phyloP scores from a whole-genome alignment of 495 filamentous ascomycete genomes.

The Xylona heveae region DNA sequence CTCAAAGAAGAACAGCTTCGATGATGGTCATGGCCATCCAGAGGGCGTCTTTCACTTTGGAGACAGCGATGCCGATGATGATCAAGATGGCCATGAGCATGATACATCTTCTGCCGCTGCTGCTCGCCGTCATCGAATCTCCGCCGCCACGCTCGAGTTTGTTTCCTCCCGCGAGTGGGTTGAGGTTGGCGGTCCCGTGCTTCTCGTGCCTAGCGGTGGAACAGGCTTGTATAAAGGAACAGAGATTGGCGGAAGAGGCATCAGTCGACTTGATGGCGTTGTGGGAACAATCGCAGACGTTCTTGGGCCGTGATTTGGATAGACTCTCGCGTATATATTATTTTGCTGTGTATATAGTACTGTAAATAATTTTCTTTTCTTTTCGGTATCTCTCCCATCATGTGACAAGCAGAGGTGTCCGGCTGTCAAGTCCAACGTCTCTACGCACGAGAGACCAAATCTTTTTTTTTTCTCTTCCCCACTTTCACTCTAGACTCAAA shows the following conservation, averaged over 20 bases:
- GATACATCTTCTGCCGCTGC: slow-evolving; percentile 4
- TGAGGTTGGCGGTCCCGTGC: slow-evolving; percentile 53
- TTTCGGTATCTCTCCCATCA: too few species aligned
- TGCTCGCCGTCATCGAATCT: slow-evolving; percentile 13
- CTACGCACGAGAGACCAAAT: too few species aligned
- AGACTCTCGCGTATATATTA: too few species aligned
- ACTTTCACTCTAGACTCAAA: too few species aligned
- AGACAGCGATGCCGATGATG: slow-evolving; percentile 28
- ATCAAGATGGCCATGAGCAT: slow-evolving; percentile 16
- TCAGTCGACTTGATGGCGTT: slow-evolving; percentile 42
- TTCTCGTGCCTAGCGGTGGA: slow-evolving; percentile 50
- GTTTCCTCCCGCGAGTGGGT: slow-evolving; percentile 65
- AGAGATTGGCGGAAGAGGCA: slow-evolving; percentile 31
- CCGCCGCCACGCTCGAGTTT: too few species aligned
- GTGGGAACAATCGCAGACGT: slow-evolving; percentile 39
- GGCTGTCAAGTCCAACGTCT: too few species aligned
- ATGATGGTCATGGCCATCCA: slow-evolving; percentile 15
- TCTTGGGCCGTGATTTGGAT: too few species aligned
- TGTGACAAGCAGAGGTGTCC: too few species aligned
- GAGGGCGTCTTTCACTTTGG: slow-evolving; percentile 47
- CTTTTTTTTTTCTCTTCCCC: too few species aligned
- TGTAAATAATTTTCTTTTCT: too few species aligned
- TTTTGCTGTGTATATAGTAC: too few species aligned
- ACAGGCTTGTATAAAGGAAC: slow-evolving; percentile 22
- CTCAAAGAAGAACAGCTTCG: slow-evolving; percentile 13